Evolutionary conservation across 2,329 filamentous ascomycete species (phyloP).

Genomic region (Stylonectria norvegica): DNA sequence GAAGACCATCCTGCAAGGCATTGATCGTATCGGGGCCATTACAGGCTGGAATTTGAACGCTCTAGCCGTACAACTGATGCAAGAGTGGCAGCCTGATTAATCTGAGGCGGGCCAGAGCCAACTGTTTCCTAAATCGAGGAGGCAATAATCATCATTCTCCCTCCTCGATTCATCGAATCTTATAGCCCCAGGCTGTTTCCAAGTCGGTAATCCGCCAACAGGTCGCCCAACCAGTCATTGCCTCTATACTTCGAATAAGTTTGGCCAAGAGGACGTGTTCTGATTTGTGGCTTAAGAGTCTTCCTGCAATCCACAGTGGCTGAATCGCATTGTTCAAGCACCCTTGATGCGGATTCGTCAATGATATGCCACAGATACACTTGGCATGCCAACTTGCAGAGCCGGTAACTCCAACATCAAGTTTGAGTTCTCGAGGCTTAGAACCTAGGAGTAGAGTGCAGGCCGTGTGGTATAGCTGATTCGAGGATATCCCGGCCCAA

Average conservation of each 20-base stretch:
- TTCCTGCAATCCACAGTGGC: constrained; percentile 54
- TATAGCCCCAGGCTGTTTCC: constrained; percentile 41
- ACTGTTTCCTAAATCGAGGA: background rate
- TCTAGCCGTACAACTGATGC: constrained; percentile 23
- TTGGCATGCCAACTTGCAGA: constrained; percentile 54
- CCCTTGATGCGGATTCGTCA: constrained; percentile 53
- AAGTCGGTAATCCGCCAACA: constrained; percentile 52
- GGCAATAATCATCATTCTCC: background rate
- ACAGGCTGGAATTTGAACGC: constrained; percentile 40
- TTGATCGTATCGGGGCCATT: constrained; percentile 36
- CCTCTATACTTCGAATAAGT: constrained; percentile 48
- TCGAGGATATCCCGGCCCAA: constrained; percentile 54
- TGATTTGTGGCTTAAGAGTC: constrained; percentile 48
- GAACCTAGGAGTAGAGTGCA: constrained; percentile 49
- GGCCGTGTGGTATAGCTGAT: constrained; percentile 55
- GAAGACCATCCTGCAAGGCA: constrained; percentile 36
- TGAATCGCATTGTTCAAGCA: constrained; percentile 57
- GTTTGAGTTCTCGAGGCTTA: constrained; percentile 32
- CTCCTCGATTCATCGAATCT: constrained; percentile 20
- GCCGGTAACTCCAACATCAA: constrained; percentile 25
- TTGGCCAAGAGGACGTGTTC: constrained; percentile 40
- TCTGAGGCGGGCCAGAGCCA: no score
- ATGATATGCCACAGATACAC: constrained; percentile 53
- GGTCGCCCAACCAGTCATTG: constrained; percentile 51
- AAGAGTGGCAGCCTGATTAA: constrained; percentile 28